Evolutionary conservation across 176 grass and related monocot species (phyloP), one percentile per base, ranked within the genome.

Genomic region (Canna indica): DNA sequence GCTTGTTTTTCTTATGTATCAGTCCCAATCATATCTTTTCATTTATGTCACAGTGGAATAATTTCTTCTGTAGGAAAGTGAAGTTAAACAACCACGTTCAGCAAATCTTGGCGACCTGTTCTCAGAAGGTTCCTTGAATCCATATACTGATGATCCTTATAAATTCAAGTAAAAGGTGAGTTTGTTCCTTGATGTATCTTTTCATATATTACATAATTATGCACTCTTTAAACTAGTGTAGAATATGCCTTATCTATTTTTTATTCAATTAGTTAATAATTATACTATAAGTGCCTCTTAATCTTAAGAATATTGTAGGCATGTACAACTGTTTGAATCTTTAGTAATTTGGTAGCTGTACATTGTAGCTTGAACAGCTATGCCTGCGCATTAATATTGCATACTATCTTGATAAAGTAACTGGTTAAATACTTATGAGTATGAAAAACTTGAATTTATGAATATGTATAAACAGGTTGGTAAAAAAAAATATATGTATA

Each of bases 71-170:
- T 74, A 88, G 82, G 75, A 78, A 80, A 75, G 68, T 72, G 59
- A 77, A 77, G 86, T 76, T 68, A 80, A 81, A 56, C 81, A 85
- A 61, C 68, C 76, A 64, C 78, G 84, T 68, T 77, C 82, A 60
- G 68, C 83, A 38, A 91, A 91, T 75, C 79, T 97, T 24, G 94
- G 89, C 32, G 94, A 97, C 36, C 78, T 97, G 68, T 97, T 97
- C 78, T 85, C 94, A 28, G 94, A 97, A 74, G 94, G 94, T 35
- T 92, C 86, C 36, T 87, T 97, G 77, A 97, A 97, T 83, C 94
- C 94, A 52, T 97, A 97, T 69, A 77, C 81, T 78, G 84, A 97
- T 35, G 94, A 97, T 72, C 89, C 94, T 80, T 97, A 92, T 57
- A 89, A 88, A 73, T 97, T 97, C 81, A 86, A 75, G 56, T 97